phyloP scores from a whole-genome alignment of 2,329 filamentous ascomycete species.

The Dactylellina leptospora region DNA sequence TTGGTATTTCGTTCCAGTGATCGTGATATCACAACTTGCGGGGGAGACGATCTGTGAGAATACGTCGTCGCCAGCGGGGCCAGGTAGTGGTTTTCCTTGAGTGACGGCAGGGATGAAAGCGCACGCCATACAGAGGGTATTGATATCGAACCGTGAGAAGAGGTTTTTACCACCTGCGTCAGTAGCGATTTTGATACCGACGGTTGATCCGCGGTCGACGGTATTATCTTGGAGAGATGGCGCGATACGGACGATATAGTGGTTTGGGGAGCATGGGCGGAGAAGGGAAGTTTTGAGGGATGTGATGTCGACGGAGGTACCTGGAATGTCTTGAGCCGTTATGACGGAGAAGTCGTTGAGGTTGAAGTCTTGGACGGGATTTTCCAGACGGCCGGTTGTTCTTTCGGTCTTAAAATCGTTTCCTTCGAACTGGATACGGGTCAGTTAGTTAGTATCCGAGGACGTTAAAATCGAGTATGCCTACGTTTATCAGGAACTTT shows the following conservation, averaged over 20 bases:
- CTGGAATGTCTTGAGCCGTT: not conserved
- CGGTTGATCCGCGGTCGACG: not conserved
- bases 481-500: too few relatives aligned
- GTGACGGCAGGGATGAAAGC: slow-evolving; percentile 23
- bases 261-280: slow-evolving; percentile 17
- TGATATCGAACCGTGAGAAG: slow-evolving; percentile 25
- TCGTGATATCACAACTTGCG: slow-evolving; percentile 9
- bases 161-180: not conserved
- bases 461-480: too few relatives aligned
- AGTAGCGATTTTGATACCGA: slow-evolving; percentile 17
- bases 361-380: slow-evolving; percentile 20
- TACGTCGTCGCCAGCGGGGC: not conserved
- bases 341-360: slow-evolving; percentile 24
- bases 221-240: not conserved
- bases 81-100: not conserved
- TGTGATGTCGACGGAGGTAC: not conserved
- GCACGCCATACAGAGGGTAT: slow-evolving; percentile 3
- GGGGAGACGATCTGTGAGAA: not conserved
- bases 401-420: slow-evolving; percentile 2
- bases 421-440: slow-evolving; percentile 33
- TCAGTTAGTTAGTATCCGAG: too few relatives aligned
- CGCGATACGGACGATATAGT: slow-evolving; percentile 16
- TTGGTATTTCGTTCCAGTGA: slow-evolving; percentile 16
- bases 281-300: slow-evolving; percentile 9
- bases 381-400: slow-evolving; percentile 5